Evolutionary conservation across 805 yeast genomes (phyloP).

Genomic region (Candida alai): DNA sequence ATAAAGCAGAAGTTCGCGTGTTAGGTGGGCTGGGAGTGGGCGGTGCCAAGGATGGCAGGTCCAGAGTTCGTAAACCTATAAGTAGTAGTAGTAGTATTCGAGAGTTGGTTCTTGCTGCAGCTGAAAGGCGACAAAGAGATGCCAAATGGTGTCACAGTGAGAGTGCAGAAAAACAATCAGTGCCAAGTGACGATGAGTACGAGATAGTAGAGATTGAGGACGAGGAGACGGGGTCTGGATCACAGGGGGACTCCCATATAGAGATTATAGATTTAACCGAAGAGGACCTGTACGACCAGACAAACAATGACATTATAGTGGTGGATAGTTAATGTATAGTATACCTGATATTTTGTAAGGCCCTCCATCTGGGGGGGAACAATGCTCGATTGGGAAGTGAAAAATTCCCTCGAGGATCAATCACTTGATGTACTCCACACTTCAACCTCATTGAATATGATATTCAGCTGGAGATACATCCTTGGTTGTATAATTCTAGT

Average conservation of each 20-base stretch:
- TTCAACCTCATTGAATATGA: no score
- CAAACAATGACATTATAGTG: slow-evolving; percentile 16
- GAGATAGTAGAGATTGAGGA: slow-evolving; percentile 27
- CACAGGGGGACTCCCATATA: not conserved
- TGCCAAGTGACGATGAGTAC: slow-evolving; percentile 45
- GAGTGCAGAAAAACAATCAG: slow-evolving; percentile 21
- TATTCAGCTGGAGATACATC: no score
- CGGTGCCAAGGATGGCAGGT: slow-evolving; percentile 1
- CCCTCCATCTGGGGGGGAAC: no score
- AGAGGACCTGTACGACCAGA: slow-evolving; percentile 10
- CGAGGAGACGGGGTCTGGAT: not conserved
- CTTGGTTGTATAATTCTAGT: not conserved
- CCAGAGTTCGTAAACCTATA: slow-evolving; percentile 4
- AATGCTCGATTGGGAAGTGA: no score
- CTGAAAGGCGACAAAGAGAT: slow-evolving; percentile 57
- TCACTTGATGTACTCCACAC: slow-evolving; percentile 1
- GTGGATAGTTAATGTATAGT: slow-evolving; percentile 14
- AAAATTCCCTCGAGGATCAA: no score
- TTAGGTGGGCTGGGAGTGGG: slow-evolving; percentile 16
- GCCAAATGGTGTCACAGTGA: slow-evolving; percentile 43
- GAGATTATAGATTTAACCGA: slow-evolving; percentile 16
- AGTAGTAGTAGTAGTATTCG: slow-evolving; percentile 21
- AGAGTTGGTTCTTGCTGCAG: slow-evolving; percentile 53
- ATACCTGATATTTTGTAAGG: no score
- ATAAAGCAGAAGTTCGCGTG: slow-evolving; percentile 36